Evolutionary conservation across 352 stramenopile species (phyloP).

Genomic region (Phytophthora litchii): DNA sequence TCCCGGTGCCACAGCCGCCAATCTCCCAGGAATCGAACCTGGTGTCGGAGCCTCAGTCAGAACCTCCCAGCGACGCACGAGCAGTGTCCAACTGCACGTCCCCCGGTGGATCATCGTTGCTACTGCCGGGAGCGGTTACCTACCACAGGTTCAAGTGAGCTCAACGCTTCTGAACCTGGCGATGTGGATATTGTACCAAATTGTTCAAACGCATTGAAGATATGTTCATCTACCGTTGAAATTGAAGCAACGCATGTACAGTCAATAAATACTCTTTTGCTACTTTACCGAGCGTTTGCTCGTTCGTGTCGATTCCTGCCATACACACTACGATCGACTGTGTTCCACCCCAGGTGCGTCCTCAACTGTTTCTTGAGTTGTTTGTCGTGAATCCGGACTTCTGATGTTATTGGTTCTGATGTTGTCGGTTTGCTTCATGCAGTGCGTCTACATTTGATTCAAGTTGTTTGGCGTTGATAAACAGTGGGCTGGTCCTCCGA

Average conservation of each 20-base stretch:
- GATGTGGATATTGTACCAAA: constrained; percentile 32
- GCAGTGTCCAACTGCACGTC: constrained; percentile 24
- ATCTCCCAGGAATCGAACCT: constrained; percentile 34
- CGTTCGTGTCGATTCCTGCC: neutral
- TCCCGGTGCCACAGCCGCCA: constrained; percentile 21
- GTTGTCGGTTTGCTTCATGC: too few relatives aligned
- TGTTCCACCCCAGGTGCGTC: neutral
- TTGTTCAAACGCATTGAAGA: constrained; percentile 33
- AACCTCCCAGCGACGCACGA: constrained; percentile 28
- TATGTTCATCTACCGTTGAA: constrained; percentile 17
- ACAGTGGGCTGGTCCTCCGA: neutral
- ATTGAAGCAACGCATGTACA: constrained; percentile 26
- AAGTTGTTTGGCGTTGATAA: neutral
- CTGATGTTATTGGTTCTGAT: too few relatives aligned
- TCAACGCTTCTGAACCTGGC: constrained; percentile 2
- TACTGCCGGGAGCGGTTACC: constrained; percentile 21
- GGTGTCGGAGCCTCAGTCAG: constrained; percentile 28
- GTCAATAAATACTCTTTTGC: constrained; percentile 34
- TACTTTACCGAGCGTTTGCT: constrained; percentile 7
- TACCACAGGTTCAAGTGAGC: constrained; percentile 32
- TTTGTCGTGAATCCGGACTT: too few relatives aligned
- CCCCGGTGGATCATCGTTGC: constrained; percentile 10
- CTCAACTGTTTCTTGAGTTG: neutral
- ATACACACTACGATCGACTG: neutral
- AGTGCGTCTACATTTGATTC: neutral